These are phyloP conservation scores for Metarhizium album DNA, from an alignment of 2,329 filamentous ascomycete genomes.

Conservation along the genomic window DNA sequence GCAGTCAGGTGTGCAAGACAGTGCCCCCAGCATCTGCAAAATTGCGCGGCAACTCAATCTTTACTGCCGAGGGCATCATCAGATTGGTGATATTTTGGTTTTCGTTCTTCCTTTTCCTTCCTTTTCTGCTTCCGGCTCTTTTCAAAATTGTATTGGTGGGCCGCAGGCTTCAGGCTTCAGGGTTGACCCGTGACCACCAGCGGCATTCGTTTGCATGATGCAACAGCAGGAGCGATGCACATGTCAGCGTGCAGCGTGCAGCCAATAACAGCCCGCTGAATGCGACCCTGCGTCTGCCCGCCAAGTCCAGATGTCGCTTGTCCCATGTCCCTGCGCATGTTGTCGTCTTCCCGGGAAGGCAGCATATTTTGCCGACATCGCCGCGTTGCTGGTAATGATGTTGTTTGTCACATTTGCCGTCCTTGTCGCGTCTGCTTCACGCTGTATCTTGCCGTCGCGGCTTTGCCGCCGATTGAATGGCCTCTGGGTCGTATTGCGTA, in stretches of 20 bases:
- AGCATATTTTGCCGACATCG: background rate
- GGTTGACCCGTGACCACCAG: background rate
- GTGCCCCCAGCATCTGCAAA: too few relatives aligned
- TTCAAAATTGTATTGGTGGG: background rate
- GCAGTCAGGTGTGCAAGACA: too few relatives aligned
- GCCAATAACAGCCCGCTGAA: slow-evolving; percentile 5
- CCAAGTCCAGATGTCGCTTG: background rate
- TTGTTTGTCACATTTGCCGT: background rate
- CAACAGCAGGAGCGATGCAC: background rate
- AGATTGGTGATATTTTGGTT: too few relatives aligned
- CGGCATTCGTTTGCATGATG: slow-evolving; percentile 3
- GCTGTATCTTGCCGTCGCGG: background rate
- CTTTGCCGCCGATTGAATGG: background rate
- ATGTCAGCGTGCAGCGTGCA: background rate
- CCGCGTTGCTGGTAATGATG: background rate
- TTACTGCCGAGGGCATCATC: too few relatives aligned
- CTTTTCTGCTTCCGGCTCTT: background rate
- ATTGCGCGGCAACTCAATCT: too few relatives aligned
- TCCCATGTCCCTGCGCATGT: background rate
- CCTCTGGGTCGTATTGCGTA: too few relatives aligned
- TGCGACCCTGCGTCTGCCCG: background rate
- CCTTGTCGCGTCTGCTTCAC: background rate
- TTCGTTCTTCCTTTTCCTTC: too few relatives aligned
- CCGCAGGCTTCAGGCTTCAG: background rate
- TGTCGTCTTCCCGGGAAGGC: background rate